Evolutionary conservation across 2,329 filamentous ascomycete species (phyloP), one percentile per base, ranked within the genome.

Genomic region (Gaeumannomyces sp.): DNA sequence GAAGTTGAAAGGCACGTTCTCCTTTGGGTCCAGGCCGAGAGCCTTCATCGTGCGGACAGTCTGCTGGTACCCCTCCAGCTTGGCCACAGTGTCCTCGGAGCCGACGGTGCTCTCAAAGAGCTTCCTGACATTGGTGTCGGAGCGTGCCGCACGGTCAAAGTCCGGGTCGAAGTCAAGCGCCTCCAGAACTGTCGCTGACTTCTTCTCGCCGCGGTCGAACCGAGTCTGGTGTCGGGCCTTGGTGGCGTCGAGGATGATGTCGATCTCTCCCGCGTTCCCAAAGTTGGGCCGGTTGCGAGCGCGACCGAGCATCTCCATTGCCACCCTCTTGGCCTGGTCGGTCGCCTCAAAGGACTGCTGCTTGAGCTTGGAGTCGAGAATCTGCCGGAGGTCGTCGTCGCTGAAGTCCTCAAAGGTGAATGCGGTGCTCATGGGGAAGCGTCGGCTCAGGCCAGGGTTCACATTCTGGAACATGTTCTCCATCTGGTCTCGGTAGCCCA

Each of bases 211-310:
- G 0, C 69, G 67, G 0, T 70, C 67, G 7, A 72, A n/a, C 1
- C 75, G 68, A 13, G 66, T 67, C 64, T 77, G 74, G 45, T 78
- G 73, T 0, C 71, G 70, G 3, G 66, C 66, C 66, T 89, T 90
- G 0, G 88, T 84, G 0, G 73, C 72, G 61, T 85, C 79, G 0
- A 91, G 76, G 0, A 92, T 71, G n/a, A 83, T 89, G 60, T 94
- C 89, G 25, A 95, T 84, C 67, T 92, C 89, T 0, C 89, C 85
- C 0, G 85, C 89, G 69, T 94, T 93, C 1, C 90, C 86, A 71
- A 91, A 91, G 67, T 89, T 83, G 0, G 83, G 82, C 0, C 84
- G 79, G 68, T 89, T 89, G 0, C 88, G 83, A 1, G 83, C 82
- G 4, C 87, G 80, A 8, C 76, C 75, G 0, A 93, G 77, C n/a